Evolutionary conservation across 176 grass and related monocot genomes (phyloP), one percentile per base, ranked within the genome.

Genomic region (Oryza brachyantha): DNA sequence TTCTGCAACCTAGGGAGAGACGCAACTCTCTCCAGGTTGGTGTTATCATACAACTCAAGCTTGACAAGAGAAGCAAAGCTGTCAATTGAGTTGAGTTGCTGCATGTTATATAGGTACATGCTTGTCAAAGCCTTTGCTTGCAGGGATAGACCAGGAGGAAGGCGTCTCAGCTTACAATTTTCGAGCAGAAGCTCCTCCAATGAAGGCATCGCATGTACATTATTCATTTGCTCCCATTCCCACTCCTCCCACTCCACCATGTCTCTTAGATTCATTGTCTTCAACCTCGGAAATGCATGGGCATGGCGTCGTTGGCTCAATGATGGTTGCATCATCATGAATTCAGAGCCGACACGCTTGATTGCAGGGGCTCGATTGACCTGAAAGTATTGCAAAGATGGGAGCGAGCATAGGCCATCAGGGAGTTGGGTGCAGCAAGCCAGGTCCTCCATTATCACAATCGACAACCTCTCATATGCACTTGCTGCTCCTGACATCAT

Each of bases 161-260:
- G 10, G 1, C 7, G 43, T 24, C 32, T 75, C 8, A 91, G 29
- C 48, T 84, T 65, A 66, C 85, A 87, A 1, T 6, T 7, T 11
- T 2, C 4, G 42, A 91, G 24, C 10, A 5, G 0, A 57, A 91
- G 70, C 0, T 66, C 3, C 38, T 79, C 75, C 48, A 87, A 39
- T 11, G 34, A 12, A 5, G 55, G 64, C 80, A 91, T 79, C 4
- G n/a, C 75, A 43, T 72, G 45, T 16, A 17, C 45, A 19, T 3
- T 48, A 60, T 73, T 28, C 34, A 70, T 34, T 17, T 64, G 57
- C 24, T 87, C 63, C 84, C 86, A 89, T 11, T 85, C 40, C 86
- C 86, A 89, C 60, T 45, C 57, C 61, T 83, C 60, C 86, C 86
- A 86, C 37, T 83, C 79, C 4, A 43, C 32, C 74, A 90, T 72